phyloP scores from a whole-genome alignment of 2,329 filamentous ascomycete species.

The Amesomyces nigricolor region DNA sequence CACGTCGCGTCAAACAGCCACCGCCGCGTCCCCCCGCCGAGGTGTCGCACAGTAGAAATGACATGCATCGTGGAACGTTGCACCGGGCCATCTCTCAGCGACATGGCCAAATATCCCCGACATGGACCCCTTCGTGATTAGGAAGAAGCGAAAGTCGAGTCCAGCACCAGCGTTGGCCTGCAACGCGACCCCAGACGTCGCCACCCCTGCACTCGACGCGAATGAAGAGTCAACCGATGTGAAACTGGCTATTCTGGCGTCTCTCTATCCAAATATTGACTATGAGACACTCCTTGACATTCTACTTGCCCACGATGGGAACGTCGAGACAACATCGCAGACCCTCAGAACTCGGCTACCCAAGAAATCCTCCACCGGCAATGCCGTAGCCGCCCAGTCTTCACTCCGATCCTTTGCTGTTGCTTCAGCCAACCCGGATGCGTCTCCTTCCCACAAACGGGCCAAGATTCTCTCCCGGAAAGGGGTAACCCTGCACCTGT shows the following conservation, averaged over 20 bases:
- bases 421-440: constrained; percentile 14
- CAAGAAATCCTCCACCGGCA: constrained; percentile 32
- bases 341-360: constrained; percentile 40
- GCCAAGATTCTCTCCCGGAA: constrained; percentile 59
- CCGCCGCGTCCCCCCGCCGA: not conserved
- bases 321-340: constrained; percentile 58
- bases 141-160: constrained; percentile 46
- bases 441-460: constrained; percentile 26
- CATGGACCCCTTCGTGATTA: constrained; percentile 55
- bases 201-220: constrained; percentile 24
- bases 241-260: constrained; percentile 78
- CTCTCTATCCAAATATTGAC: constrained; percentile 60
- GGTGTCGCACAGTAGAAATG: not conserved
- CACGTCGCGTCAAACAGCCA: constrained; percentile 6
- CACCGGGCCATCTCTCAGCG: not conserved
- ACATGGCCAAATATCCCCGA: not conserved
- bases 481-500: constrained; percentile 79
- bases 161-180: not conserved
- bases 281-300: constrained; percentile 70
- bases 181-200: not conserved
- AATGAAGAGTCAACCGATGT: constrained; percentile 80
- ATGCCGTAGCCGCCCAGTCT: constrained; percentile 51
- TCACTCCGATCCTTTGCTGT: constrained; percentile 53
- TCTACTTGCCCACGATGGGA: constrained; percentile 71
- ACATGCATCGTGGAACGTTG: not conserved